Percentiles rank a stretch among this genome's conserved stretches.
Evolutionary conservation across 225 moss, liverwort and hornwort species (phyloP).

Genomic region (Physcomitrellopsis africana): DNA sequence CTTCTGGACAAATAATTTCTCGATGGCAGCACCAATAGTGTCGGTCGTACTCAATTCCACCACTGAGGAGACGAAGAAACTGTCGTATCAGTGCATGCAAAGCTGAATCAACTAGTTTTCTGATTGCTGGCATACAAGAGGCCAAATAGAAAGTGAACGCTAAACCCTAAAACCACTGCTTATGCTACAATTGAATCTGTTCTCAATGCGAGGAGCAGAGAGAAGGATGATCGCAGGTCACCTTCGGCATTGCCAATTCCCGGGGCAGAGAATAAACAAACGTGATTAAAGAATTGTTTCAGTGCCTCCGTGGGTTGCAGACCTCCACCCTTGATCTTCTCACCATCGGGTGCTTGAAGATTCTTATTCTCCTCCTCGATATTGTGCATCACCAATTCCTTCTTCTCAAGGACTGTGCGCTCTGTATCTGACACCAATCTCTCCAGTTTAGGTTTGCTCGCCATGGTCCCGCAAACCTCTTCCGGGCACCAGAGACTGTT

Average conservation of each 20-base stretch:
- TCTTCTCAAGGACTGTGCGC: constrained; percentile 65
- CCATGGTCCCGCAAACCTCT: constrained; percentile 30
- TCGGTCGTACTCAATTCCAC: constrained; percentile 34
- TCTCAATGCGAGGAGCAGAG: not conserved
- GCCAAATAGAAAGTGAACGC: not conserved
- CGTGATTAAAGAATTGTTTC: constrained; percentile 64
- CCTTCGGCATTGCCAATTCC: constrained; percentile 61
- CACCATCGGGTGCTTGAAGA: constrained; percentile 30
- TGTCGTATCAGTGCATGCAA: constrained; percentile 12
- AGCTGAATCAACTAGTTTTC: not conserved
- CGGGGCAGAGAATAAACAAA: constrained; percentile 61
- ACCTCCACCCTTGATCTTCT: constrained; percentile 39
- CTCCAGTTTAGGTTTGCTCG: constrained; percentile 43
- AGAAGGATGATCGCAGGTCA: constrained; percentile 19
- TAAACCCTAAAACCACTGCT: constrained; percentile 1
- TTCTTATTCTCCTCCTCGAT: constrained; percentile 56
- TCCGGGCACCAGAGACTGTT: constrained; percentile 10
- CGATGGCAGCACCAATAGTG: no score
- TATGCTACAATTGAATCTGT: not conserved
- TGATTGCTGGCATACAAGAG: not conserved
- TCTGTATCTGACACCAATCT: constrained; percentile 64
- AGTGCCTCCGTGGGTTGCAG: constrained; percentile 64
- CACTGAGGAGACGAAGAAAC: constrained; percentile 38
- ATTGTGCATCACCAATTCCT: constrained; percentile 54
- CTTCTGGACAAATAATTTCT: no score